Evolutionary conservation across 2,329 filamentous ascomycete species (phyloP), one percentile per base, ranked within the genome.

Genomic region (Talaromyces sp.): DNA sequence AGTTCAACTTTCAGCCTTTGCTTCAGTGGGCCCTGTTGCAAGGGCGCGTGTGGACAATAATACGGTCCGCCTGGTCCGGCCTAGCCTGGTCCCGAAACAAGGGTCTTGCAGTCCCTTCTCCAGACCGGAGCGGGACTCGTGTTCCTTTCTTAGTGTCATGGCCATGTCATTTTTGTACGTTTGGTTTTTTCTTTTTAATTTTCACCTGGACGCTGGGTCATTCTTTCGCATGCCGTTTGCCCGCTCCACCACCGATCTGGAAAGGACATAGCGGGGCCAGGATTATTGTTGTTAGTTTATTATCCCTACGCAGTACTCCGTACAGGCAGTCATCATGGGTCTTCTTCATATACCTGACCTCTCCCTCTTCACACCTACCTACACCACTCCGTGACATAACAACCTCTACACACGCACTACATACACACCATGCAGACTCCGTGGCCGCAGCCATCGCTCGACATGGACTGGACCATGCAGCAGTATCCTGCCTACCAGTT

Each of bases 121-220:
- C 55, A 44, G 51, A 49, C 55, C 28, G 2, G 22, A 33, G 32
- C 44, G 47, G 55, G 64, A 64, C 70, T 68, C 64, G 55, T 67
- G 11, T 56, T 71, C 71, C 66, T 30, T 44, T 53, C 66, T 69
- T 71, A 69, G 70, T 72, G 71, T 73, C 71, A 74, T 74, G 70
- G 71, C 73, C 70, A 72, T 74, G 73, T 72, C 71, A 73, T 72
- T 67, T 67, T 68, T 44, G 55, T 42, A 30, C 11, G 28, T 58
- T 33, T 49, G 1, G 6, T 59, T 59, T 36, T 33, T 42, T 27
- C 28, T 55, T 59, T 51, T 27, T 30, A 22, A 27, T 49, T 59
- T 52, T 49, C 49, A 28, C 6, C 28, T 22, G n/a, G n/a, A n/a
- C n/a, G n/a, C n/a, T n/a, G n/a, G n/a, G n/a, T n/a, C 39, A n/a